Evolutionary conservation across 306 rosid genomes (phyloP), one percentile per base, ranked within the genome.

Genomic region (Herpetospermum pedunculosum): DNA sequence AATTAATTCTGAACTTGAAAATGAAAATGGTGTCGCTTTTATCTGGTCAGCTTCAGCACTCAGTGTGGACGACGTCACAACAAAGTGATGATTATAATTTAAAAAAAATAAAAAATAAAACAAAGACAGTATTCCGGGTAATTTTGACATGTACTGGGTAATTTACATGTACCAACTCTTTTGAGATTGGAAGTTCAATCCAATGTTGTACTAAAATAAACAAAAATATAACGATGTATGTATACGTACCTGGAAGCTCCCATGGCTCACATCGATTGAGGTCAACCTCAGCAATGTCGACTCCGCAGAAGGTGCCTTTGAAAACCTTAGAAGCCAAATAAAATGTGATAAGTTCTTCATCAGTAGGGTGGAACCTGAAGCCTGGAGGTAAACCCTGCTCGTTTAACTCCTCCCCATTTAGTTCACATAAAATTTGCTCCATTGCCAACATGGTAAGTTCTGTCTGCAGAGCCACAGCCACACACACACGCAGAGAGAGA

Each of bases 351-450:
- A 91, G 95, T 74, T 91, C 97, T 77, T 91, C 90, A 25, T 91
- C 97, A 14, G 97, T 91, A 0, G 97, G 97, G 79, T 91, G 97
- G 75, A 88, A 91, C 77, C 95, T 80, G 58, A 91, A 91, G 18
- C 97, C 97, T 0, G 97, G 97, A 9, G 95, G 97, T 58, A 91
- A 80, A 18, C 95, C 95, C 77, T 78, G 95, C 34, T 81, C 84
- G 67, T 74, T 87, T 19, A 80, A 38, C 60, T 79, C 88, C 49
- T 84, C 92, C 23, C 84, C 85, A 34, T 28, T 76, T 8, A 87
- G 85, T 73, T 87, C 92, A 55, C 78, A 65, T 44, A 84, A 69
- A 1, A 91, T 23, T 8, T 87, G 88, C 77, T 91, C 97, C 77
- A 88, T 81, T 70, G 75, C 72, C 71, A 80, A 53, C 89, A 85